These are phyloP conservation scores for Phytopythium helicoides DNA, from an alignment of 352 stramenopile genomes.

Conservation along the genomic window DNA sequence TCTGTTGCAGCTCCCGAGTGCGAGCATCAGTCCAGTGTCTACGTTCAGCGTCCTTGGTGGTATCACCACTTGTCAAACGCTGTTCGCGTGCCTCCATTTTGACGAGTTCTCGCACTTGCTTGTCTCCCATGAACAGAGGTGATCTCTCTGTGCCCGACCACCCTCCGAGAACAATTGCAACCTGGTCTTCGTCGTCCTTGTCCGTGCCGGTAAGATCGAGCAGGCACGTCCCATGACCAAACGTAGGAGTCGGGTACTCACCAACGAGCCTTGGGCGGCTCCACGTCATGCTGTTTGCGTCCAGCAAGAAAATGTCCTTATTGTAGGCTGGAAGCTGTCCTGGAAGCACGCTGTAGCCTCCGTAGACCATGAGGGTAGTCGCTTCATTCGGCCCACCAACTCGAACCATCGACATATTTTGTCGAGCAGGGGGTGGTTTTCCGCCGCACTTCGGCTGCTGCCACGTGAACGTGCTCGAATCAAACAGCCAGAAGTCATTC, in stretches of 20 bases:
- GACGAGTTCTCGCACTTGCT: conserved; percentile 55
- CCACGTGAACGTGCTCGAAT: conserved; percentile 72
- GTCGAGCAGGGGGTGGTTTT: conserved; percentile 58
- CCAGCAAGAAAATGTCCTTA: conserved; percentile 71
- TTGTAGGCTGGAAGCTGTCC: conserved; percentile 64
- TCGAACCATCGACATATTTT: conserved; percentile 68
- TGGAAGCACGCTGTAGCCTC: conserved; percentile 61
- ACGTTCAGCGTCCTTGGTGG: conserved; percentile 16
- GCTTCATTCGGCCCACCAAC: conserved; percentile 3
- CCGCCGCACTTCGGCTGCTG: conserved; percentile 60
- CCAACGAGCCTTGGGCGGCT: conserved; percentile 65
- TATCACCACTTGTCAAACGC: conserved; percentile 34
- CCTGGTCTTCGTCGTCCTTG: conserved; percentile 26
- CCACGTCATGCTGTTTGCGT: conserved; percentile 54
- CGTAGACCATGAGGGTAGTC: conserved; percentile 62
- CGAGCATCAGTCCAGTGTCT: conserved; percentile 26
- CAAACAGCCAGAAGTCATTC: conserved; percentile 75
- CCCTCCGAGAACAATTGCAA: conserved; percentile 65
- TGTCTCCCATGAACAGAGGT: conserved; percentile 78
- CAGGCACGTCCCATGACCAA: conserved; percentile 41
- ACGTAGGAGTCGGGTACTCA: conserved; percentile 63
- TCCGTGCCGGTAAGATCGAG: conserved; percentile 9
- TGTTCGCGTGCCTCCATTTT: conserved; percentile 54
- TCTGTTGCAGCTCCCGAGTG: conserved; percentile 31
- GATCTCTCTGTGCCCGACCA: conserved; percentile 77